Evolutionary conservation across 805 yeast genomes (phyloP).

Genomic region (Yamadazyma ubonensis): DNA sequence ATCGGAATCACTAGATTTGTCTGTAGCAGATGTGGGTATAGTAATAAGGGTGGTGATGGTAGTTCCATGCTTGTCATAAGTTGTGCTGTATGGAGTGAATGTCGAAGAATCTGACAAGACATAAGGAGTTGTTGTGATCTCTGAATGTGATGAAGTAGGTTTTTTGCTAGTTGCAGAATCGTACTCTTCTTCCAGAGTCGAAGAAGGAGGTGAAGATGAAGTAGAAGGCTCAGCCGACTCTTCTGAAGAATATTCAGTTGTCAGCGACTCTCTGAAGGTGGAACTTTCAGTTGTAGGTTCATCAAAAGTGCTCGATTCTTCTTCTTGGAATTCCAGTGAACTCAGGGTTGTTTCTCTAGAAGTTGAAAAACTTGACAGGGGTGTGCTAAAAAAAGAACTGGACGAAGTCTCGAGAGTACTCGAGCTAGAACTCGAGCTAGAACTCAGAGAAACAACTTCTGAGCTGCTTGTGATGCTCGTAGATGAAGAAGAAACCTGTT

Average conservation of each 20-base stretch:
- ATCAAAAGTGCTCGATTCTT: background rate
- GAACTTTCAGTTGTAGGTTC: background rate
- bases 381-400: constrained; percentile 7
- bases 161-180: background rate
- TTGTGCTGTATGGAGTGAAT: constrained; percentile 16
- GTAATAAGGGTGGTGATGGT: constrained; percentile 42
- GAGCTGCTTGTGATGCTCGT: background rate
- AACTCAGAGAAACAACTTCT: background rate
- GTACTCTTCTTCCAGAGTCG: background rate
- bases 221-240: background rate
- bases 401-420: background rate
- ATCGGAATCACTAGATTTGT: constrained; percentile 13
- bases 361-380: background rate
- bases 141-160: background rate
- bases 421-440: constrained; percentile 3
- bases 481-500: background rate
- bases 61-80: constrained; percentile 23
- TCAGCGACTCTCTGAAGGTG: background rate
- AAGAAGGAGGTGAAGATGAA: background rate
- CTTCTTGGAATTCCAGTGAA: too few relatives aligned
- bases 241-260: background rate
- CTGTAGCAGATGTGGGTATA: constrained; percentile 29
- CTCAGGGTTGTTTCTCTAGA: background rate
- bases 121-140: constrained; percentile 3
- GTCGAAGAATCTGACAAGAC: constrained; percentile 7